These are phyloP conservation scores for Skeletonema menzelii DNA, from an alignment of 108 stramenopile species.

Conservation along the genomic window DNA sequence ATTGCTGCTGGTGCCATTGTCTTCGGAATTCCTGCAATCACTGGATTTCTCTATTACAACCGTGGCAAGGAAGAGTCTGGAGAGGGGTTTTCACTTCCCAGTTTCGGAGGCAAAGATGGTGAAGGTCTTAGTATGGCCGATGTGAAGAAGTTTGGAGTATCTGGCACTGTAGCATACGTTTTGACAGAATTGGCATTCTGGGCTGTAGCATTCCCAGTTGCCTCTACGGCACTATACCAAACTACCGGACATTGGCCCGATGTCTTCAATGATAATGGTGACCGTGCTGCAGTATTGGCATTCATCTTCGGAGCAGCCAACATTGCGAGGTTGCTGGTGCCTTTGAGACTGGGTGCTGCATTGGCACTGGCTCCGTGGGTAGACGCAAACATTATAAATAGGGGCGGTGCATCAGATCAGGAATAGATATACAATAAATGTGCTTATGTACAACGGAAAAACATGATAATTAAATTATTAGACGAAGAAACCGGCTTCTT, in stretches of 20 bases:
- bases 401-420: conserved; percentile 25
- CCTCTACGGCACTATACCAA: conserved; percentile 72
- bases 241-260: conserved; percentile 91
- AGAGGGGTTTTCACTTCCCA: conserved; percentile 48
- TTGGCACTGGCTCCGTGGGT: conserved; percentile 93
- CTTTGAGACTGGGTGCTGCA: conserved; percentile 86
- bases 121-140: conserved; percentile 71
- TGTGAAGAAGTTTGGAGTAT: conserved; percentile 86
- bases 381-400: conserved; percentile 76
- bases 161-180: conserved; percentile 86
- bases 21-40: conserved; percentile 70
- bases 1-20: conserved; percentile 66
- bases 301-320: conserved; percentile 88
- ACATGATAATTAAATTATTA: background rate
- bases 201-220: conserved; percentile 88
- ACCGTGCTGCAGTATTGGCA: conserved; percentile 79
- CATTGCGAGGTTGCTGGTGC: conserved; percentile 81
- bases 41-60: conserved; percentile 64
- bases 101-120: conserved; percentile 47
- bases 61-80: conserved; percentile 48
- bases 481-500: background rate
- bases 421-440: background rate
- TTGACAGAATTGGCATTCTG: conserved; percentile 91
- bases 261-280: conserved; percentile 72
- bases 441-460: background rate